Base-by-base conservation (phyloP, 2,329 filamentous ascomycete genomes). In the Corinectria fuckeliana region DNA sequence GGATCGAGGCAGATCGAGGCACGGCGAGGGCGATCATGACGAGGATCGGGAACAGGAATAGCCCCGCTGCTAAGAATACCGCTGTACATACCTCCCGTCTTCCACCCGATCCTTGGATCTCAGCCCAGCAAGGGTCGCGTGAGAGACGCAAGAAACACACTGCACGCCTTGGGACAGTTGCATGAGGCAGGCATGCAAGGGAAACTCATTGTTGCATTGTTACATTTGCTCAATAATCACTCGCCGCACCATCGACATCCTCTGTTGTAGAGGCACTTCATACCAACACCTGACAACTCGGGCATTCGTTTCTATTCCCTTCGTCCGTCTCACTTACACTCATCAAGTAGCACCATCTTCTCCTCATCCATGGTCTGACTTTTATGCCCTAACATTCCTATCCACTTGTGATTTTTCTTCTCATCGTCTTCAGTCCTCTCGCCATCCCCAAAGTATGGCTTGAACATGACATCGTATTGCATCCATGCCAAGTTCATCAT, bases 371-470 rank as follows among this genome's bases (percentile, higher is more conserved):
- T 32, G 3, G 50, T 34, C 23, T 45, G 49, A 21, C 32, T 7
- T 48, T 50, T 23, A 45, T 38, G 26, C 57, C 64, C 34, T 5
- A 50, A 56, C 38, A 63, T 28, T 7, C 26, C n/a, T 47, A 23
- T 6, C 32, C 58, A 44, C 30, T 28, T 21, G 30, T 41, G 28
- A 45, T 30, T 26, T n/a, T 11, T 38, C 47, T 53, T 51, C 26
- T 36, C 56, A 13, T 66, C 62, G 28, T 74, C 73, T 28, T 75
- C 64, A 3, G 86, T 88, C 68, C 84, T 85, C 81, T 98, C 94
- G 0, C 95, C 95, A 71, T 98, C 91, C 1, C 94, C 94, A 80
- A 96, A 97, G 0, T 89, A 38, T 1, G 76, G 78, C 74, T 86
- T 88, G 65, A 81, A 73, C 2, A 80, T 72, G 2, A 25, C 26